Evolutionary conservation across 2,329 filamentous ascomycete genomes (phyloP).

Genomic region (Colletotrichum kahawae): DNA sequence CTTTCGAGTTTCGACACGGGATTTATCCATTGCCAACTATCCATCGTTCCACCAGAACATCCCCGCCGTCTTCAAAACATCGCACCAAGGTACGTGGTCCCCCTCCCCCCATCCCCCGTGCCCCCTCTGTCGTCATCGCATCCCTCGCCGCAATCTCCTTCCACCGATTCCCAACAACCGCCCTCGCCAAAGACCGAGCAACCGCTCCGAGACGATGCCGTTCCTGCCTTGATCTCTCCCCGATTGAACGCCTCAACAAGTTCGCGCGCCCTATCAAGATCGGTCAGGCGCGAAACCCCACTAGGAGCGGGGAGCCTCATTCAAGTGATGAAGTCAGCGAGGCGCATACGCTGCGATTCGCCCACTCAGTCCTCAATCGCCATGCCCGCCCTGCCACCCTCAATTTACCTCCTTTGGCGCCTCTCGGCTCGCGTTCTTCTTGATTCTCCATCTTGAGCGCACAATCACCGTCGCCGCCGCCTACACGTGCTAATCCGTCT

Average conservation of each 20-base stretch:
- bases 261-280: slow-evolving; percentile 12
- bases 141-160: slow-evolving; percentile 26
- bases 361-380: not conserved
- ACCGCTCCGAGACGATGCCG: slow-evolving; percentile 2
- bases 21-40: slow-evolving; percentile 7
- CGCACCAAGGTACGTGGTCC: slow-evolving; percentile 25
- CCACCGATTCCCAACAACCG: slow-evolving; percentile 18
- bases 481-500: slow-evolving; percentile 12
- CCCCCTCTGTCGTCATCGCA: slow-evolving; percentile 47
- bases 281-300: slow-evolving; percentile 23
- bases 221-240: not conserved
- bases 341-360: slow-evolving; percentile 19
- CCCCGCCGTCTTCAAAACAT: slow-evolving; percentile 20
- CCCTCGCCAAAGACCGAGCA: not conserved
- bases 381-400: not conserved
- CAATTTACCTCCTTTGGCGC: not conserved
- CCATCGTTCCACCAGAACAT: slow-evolving; percentile 18
- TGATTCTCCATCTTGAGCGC: not conserved
- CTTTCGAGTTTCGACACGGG: slow-evolving; percentile 10
- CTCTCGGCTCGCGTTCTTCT: not conserved
- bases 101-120: slow-evolving; percentile 26
- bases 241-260: slow-evolving; percentile 16
- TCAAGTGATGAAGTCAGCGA: slow-evolving; percentile 24
- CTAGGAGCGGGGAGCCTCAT: slow-evolving; percentile 21
- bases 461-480: not conserved